Evolutionary conservation across 2,329 filamentous ascomycete genomes (phyloP).

Genomic region (Pseudocercospora musae): DNA sequence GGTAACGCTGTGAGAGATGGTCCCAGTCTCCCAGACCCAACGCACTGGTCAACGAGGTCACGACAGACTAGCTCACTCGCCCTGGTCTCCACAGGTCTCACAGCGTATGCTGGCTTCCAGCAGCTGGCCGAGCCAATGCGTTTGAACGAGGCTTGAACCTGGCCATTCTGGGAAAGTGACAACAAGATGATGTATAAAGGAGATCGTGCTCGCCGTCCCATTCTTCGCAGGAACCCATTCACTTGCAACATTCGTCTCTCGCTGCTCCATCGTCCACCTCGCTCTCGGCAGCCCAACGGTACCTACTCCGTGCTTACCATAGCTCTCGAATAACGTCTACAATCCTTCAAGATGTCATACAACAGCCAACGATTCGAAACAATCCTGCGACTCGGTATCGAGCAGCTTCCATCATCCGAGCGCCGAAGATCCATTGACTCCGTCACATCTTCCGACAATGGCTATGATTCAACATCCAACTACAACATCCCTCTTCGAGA

Average conservation of each 20-base stretch:
- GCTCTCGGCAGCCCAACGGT: neutral
- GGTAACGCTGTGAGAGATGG: slow-evolving; percentile 9
- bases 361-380: slow-evolving; percentile 25
- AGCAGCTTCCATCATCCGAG: slow-evolving; percentile 27
- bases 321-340: neutral
- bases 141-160: slow-evolving; percentile 11
- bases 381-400: slow-evolving; percentile 28
- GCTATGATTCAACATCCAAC: neutral
- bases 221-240: neutral
- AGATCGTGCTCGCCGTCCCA: neutral
- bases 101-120: slow-evolving; percentile 5
- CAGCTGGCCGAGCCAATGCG: slow-evolving; percentile 12
- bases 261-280: neutral
- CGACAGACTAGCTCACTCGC: slow-evolving; percentile 12
- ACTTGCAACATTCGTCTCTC: neutral
- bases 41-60: slow-evolving; percentile 4
- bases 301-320: neutral
- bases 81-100: slow-evolving; percentile 20
- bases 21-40: slow-evolving; percentile 12
- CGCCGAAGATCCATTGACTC: neutral
- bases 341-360: slow-evolving; percentile 26
- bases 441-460: neutral
- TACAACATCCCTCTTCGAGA: neutral
- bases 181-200: slow-evolving; percentile 4
- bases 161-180: neutral